A percentile compares a stretch with the other conserved stretches of the same genome.
Evolutionary conservation across 2,329 filamentous ascomycete species (phyloP).

Genomic region (Blumeria hordei): DNA sequence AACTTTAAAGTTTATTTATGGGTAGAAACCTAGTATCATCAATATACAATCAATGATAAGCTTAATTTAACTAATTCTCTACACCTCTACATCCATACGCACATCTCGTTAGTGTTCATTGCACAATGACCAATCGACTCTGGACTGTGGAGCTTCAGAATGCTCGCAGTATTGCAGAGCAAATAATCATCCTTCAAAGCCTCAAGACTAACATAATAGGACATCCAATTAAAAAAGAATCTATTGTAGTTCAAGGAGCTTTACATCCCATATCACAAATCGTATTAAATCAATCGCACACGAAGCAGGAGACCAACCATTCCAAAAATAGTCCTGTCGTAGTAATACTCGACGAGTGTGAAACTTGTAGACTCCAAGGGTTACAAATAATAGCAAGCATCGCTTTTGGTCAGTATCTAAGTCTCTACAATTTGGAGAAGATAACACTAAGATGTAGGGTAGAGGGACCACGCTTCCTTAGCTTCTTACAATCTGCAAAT

Average conservation of each 20-base stretch:
- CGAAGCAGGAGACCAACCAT: conserved; percentile 23
- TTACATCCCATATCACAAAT: conserved; percentile 34
- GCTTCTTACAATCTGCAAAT: conserved; percentile 43
- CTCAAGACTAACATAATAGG: conserved; percentile 83
- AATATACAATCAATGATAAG: too few relatives aligned
- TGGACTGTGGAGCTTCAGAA: conserved; percentile 32
- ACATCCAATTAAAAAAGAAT: conserved; percentile 65
- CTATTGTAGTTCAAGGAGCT: conserved; percentile 47
- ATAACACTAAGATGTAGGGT: conserved; percentile 2
- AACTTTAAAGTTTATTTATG: too few relatives aligned
- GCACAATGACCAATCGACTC: conserved; percentile 17
- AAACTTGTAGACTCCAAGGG: conserved; percentile 50
- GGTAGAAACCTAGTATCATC: too few relatives aligned
- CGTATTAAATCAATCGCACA: conserved; percentile 19
- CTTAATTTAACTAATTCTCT: too few relatives aligned
- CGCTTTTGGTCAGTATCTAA: conserved; percentile 40
- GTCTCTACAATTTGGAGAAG: not conserved
- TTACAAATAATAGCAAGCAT: conserved; percentile 67
- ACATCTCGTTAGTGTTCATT: not conserved
- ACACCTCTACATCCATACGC: too few relatives aligned
- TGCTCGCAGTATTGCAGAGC: conserved; percentile 26
- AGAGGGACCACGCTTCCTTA: conserved; percentile 63
- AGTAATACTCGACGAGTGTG: conserved; percentile 29
- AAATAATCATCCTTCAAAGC: conserved; percentile 36
- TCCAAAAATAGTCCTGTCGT: conserved; percentile 19